Evolutionary conservation across 371 early-diverging fungal species (phyloP).

Genomic region (Mucor mucedo): DNA sequence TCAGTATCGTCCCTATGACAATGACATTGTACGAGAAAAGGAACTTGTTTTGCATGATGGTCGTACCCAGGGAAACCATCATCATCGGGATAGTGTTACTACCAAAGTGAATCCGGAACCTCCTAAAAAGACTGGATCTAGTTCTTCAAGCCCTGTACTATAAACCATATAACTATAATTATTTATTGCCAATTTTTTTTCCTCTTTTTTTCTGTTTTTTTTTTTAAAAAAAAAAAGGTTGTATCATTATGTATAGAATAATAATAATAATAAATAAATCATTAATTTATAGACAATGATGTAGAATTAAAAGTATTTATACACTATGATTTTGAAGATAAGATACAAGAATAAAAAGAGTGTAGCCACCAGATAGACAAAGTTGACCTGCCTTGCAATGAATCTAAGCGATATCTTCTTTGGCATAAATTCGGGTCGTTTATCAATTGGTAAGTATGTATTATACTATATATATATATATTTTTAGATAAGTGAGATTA

Average conservation of each 20-base stretch:
- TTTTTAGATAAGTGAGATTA: too few relatives aligned
- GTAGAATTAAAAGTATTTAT: neutral
- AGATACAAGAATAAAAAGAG: neutral
- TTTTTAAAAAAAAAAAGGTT: neutral
- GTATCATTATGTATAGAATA: too few relatives aligned
- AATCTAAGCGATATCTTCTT: neutral
- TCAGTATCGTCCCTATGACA: conserved; percentile 63
- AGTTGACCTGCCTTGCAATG: conserved; percentile 2
- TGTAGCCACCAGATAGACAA: neutral
- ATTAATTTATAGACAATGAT: neutral
- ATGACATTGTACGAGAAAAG: conserved; percentile 68
- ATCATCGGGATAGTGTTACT: neutral
- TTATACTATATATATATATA: conserved; percentile 6
- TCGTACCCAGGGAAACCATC: neutral
- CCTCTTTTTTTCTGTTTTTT: too few relatives aligned
- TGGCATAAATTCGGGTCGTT: conserved; percentile 7
- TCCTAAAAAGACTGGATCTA: neutral
- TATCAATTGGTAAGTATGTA: neutral
- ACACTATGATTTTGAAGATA: neutral
- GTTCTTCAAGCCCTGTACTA: neutral
- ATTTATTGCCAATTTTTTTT: neutral
- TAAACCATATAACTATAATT: neutral
- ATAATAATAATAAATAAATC: too few relatives aligned
- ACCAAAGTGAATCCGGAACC: conserved; percentile 1
- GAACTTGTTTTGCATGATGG: conserved; percentile 38